Base-by-base conservation (phyloP, 495 filamentous ascomycete species). In the Hypoxylon fragiforme region DNA sequence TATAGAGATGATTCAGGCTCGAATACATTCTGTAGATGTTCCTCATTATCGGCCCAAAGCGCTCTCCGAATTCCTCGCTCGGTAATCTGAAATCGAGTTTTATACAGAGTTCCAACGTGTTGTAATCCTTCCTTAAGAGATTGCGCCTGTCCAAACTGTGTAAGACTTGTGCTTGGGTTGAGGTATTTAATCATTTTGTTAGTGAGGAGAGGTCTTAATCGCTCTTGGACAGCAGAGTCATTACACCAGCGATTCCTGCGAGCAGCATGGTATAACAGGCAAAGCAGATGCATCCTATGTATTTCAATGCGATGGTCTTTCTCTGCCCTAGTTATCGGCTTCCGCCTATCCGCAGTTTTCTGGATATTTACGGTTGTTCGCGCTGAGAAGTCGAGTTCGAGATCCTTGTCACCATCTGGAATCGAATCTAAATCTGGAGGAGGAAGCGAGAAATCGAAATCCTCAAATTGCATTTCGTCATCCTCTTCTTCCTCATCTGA, bases 231-330 rank as follows among this genome's bases (percentile, higher is more conserved):
- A 52, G 74, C 67, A 11, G 75, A 54, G 67, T 94, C 84, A 67
- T 96, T 96, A 65, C 92, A 97, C 92, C 92, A 97, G 44, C 74
- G 69, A 65, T 96, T 97, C 32, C 91, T 81, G 18, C 81, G 70
- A 54, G 85, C 78, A 14, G 87, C 81, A 68, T 97, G 89, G 3
- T 77, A 77, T 22, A 97, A 66, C 1, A 97, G 76, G 60, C 90
- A 95, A 24, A 95, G 76, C 2, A 97, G 38, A 73, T 99, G 91
- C 58, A 81, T 73, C 70, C 95, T 96, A 64, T 99, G 94, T 24
- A 89, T 73, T 50, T 94, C 81, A 19, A 94, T 67, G 31, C 92
- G 79, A 8, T 82, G 69, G 39, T 78, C 82, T 59, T 80, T 91
- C 63, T 96, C 92, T 6, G 78, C 81, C 15, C 77, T 82, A 21